Evolutionary conservation across 2,329 filamentous ascomycete genomes (phyloP).

Genomic region (Tetracladium maxilliforme): DNA sequence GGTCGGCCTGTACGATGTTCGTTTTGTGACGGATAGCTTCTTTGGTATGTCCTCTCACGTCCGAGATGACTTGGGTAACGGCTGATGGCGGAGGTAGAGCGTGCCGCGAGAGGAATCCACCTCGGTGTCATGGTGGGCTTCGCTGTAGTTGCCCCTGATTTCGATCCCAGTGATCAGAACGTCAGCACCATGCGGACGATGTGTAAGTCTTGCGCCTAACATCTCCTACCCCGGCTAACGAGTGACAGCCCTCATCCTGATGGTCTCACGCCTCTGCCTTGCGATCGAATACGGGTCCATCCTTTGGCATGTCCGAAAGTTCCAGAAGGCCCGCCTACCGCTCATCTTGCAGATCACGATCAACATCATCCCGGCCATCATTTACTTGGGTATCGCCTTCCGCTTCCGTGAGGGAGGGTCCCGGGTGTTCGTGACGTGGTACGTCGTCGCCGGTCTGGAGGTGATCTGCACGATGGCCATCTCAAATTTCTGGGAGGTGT

Average conservation of each 20-base stretch:
- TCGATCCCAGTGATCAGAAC: too few species aligned
- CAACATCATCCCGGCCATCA: too few species aligned
- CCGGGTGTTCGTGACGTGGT: slow-evolving; percentile 29
- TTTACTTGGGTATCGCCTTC: slow-evolving; percentile 16
- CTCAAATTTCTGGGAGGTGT: slow-evolving; percentile 29
- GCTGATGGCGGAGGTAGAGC: too few species aligned
- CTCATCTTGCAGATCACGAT: slow-evolving; percentile 16
- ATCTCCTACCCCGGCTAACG: too few species aligned
- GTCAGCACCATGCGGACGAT: too few species aligned
- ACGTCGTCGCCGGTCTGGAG: slow-evolving; percentile 30
- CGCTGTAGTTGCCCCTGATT: slow-evolving; percentile 31
- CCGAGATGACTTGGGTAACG: too few species aligned
- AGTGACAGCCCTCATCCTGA: slow-evolving; percentile 20
- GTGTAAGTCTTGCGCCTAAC: too few species aligned
- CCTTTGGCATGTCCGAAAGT: slow-evolving; percentile 15
- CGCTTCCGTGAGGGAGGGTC: slow-evolving; percentile 8
- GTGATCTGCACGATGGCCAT: slow-evolving; percentile 27
- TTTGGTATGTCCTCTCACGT: too few species aligned
- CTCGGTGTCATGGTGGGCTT: slow-evolving; percentile 40
- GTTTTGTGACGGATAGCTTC: slow-evolving; percentile 38
- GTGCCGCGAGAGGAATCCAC: slow-evolving; percentile 34
- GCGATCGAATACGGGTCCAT: slow-evolving; percentile 20
- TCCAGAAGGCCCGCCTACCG: slow-evolving; percentile 7
- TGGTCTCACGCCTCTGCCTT: slow-evolving; percentile 18
- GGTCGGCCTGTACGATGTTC: slow-evolving; percentile 40